phyloP scores from a whole-genome alignment of 2,329 filamentous ascomycete species.

The Nothopassalora personata region DNA sequence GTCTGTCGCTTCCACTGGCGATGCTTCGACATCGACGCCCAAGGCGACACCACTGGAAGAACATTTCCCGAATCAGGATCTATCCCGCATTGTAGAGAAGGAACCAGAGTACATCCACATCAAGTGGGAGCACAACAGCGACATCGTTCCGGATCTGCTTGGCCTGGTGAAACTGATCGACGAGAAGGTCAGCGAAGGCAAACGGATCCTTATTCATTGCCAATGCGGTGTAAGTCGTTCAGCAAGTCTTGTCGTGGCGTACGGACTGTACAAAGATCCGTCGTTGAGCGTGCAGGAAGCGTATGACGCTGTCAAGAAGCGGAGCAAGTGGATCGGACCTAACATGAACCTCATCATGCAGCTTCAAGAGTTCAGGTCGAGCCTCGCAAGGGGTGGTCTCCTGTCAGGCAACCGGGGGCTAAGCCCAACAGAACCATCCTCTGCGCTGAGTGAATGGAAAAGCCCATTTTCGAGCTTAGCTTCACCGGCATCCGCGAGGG shows the following conservation, averaged over 20 bases:
- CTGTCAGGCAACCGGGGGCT: slow-evolving; percentile 28
- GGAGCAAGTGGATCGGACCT: slow-evolving; percentile 81
- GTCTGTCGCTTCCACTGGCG: slow-evolving; percentile 2
- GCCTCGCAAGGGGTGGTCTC: slow-evolving; percentile 36
- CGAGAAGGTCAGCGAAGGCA: slow-evolving; percentile 63
- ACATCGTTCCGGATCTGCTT: slow-evolving; percentile 73
- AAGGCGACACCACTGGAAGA: slow-evolving; percentile 47
- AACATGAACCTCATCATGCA: slow-evolving; percentile 93
- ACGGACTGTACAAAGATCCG: slow-evolving; percentile 74
- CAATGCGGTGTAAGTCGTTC: slow-evolving; percentile 83
- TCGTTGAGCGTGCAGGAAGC: slow-evolving; percentile 74
- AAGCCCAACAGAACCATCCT: slow-evolving; percentile 32
- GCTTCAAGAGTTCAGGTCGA: slow-evolving; percentile 67
- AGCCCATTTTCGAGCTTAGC: slow-evolving; percentile 26
- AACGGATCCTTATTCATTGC: slow-evolving; percentile 76
- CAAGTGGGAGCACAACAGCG: slow-evolving; percentile 83
- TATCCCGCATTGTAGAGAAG: slow-evolving; percentile 34
- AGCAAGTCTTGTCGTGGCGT: slow-evolving; percentile 79
- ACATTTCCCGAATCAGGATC: slow-evolving; percentile 11
- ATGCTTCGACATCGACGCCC: slow-evolving; percentile 46
- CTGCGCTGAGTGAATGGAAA: slow-evolving; percentile 31
- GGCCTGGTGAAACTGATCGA: slow-evolving; percentile 72
- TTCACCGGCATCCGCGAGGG: slow-evolving; percentile 6
- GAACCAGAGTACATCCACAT: slow-evolving; percentile 81
- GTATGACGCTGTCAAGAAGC: slow-evolving; percentile 72